These are phyloP conservation scores for Volutella citrinella DNA, from an alignment of 2,329 filamentous ascomycete species.

Conservation along the genomic window DNA sequence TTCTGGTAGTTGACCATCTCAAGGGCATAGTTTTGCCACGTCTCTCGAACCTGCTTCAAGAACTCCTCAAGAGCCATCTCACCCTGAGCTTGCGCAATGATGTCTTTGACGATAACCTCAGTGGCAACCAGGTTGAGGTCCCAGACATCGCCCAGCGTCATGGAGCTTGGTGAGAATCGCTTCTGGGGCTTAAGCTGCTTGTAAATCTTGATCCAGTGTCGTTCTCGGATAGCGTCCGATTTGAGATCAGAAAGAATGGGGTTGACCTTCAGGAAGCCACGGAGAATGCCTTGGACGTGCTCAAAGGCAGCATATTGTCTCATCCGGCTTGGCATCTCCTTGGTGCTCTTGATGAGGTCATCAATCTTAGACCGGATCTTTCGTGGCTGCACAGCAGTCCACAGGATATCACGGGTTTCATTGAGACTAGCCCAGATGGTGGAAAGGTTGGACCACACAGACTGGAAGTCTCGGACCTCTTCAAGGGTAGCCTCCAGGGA, in stretches of 20 bases:
- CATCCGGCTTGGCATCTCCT: conserved; percentile 99
- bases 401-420: conserved; percentile 86
- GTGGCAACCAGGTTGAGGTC: conserved; percentile 87
- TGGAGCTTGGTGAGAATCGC: conserved; percentile 87
- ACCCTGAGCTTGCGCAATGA: conserved; percentile 92
- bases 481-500: conserved; percentile 84
- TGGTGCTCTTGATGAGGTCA: conserved; percentile 92
- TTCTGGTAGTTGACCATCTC: conserved; percentile 97
- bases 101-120: conserved; percentile 84
- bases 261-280: conserved; percentile 88
- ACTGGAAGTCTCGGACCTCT: conserved; percentile 98
- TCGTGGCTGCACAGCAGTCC: conserved; percentile 92
- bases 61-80: conserved; percentile 99
- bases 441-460: conserved; percentile 92
- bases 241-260: conserved; percentile 84
- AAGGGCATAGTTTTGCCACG: conserved; percentile 91
- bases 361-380: conserved; percentile 90
- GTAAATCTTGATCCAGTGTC: conserved; percentile 98
- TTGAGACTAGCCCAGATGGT: conserved; percentile 97
- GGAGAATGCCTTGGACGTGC: conserved; percentile 89
- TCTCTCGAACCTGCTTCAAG: conserved; percentile 91
- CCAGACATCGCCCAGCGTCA: conserved; percentile 99
- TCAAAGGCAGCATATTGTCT: conserved; percentile 99
- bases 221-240: conserved; percentile 91
- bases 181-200: conserved; percentile 91